Evolutionary conservation across 2,329 filamentous ascomycete genomes (phyloP), one percentile per base, ranked within the genome.

Genomic region (Beauveria caledonica): DNA sequence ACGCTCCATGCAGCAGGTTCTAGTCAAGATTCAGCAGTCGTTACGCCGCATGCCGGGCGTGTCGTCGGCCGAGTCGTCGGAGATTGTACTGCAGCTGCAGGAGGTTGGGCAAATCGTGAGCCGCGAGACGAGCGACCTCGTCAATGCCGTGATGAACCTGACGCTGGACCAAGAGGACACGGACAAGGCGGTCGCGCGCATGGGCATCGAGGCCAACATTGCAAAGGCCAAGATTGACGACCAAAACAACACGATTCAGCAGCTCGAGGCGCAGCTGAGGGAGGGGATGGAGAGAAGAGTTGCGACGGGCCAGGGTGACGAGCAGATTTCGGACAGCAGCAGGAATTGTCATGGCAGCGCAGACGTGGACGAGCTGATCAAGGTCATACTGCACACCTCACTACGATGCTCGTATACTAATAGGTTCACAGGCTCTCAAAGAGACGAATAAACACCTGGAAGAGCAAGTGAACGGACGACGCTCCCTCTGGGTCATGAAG

Each of bases 31-130:
- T 3, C 73, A 75, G 60, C 73, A 72, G 5, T 70, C 70, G 3
- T 68, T 76, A n/a, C 72, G 73, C 4, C 71, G 73, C 46, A 74
- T 76, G 70, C 72, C 74, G 7, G 73, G 73, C 10, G 69, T 76
- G 44, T 71, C 73, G 0, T 65, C 69, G 40, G 64, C 65, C 25
- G 71, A 75, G 25, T 70, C 73, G 2, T 66, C 66, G 25, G 72
- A 75, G 60, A 70, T 76, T 29, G 67, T 69, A 36, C 44, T 63
- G 5, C 69, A 72, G 60, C 68, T 76, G 17, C 70, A 74, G 48
- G 71, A 75, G 60, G 70, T 74, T 5, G 72, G 73, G 0, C 72
- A 71, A 60, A 68, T 72, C 46, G 69, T 74, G 65, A 74, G 69
- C 63, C 69, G 72, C 29, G 74, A 76, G 67, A 74, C 71, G 9